phyloP scores from a whole-genome alignment of 768 basidiomycete species.

The Pleurotus citrinopileatus region DNA sequence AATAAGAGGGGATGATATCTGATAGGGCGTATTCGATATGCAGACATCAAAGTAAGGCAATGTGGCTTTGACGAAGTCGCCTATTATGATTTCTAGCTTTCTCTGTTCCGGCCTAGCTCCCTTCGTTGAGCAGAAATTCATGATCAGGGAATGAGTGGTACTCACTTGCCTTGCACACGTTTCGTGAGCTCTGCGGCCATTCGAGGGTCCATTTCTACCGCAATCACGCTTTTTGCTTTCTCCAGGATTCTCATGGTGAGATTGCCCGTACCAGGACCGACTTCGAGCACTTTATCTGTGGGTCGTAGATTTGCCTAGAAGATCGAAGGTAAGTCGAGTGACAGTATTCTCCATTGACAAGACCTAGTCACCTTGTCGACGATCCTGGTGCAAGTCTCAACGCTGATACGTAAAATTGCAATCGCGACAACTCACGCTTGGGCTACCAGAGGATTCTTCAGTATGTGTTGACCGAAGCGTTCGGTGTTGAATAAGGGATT shows the following conservation, averaged over 20 bases:
- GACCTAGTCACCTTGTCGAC: slow-evolving; percentile 51
- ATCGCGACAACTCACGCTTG: slow-evolving; percentile 7
- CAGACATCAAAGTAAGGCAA: slow-evolving; percentile 98
- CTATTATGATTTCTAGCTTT: slow-evolving; percentile 92
- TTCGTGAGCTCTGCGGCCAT: slow-evolving; percentile 99
- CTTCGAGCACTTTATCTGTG: slow-evolving; percentile 95
- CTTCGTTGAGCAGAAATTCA: not conserved
- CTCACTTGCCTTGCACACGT: slow-evolving; percentile 96
- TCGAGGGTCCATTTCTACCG: slow-evolving; percentile 96
- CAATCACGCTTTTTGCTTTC: slow-evolving; percentile 88
- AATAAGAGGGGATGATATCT: slow-evolving; percentile 96
- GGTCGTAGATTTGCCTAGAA: slow-evolving; percentile 84
- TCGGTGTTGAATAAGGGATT: slow-evolving; percentile 95
- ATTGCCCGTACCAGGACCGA: slow-evolving; percentile 97
- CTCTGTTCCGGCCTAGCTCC: slow-evolving; percentile 82
- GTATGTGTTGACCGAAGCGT: slow-evolving; percentile 95
- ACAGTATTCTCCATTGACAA: not conserved
- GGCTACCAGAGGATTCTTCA: slow-evolving; percentile 61
- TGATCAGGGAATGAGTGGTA: slow-evolving; percentile 21
- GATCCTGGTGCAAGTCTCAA: slow-evolving; percentile 35
- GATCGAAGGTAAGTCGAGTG: not conserved
- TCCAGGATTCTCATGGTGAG: slow-evolving; percentile 91
- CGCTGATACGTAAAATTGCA: slow-evolving; percentile 14
- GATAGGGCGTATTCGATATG: slow-evolving; percentile 98
- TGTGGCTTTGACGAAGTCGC: slow-evolving; percentile 98